Conservation (phyloP, 495 filamentous ascomycete species). For the Daldinia vernicosa region DNA sequence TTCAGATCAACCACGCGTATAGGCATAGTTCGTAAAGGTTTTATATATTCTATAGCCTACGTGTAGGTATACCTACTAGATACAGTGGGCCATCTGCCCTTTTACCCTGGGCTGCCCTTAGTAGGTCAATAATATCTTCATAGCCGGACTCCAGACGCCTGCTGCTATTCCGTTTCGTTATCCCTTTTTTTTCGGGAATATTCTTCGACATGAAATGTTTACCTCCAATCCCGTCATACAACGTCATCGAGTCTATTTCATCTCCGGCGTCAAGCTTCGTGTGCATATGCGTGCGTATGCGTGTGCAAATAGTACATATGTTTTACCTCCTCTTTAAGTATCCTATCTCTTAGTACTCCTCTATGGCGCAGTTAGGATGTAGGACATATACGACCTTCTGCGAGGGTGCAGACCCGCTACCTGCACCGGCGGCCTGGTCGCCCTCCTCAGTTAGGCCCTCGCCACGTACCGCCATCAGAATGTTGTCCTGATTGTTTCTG, state of each 20-base stretch:
- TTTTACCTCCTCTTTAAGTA: background rate
- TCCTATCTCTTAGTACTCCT: conserved; percentile 53
- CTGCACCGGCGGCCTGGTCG: conserved; percentile 59
- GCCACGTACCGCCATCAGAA: conserved; percentile 90
- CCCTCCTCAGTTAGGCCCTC: conserved; percentile 73
- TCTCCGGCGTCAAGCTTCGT: background rate
- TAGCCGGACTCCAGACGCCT: conserved; percentile 8
- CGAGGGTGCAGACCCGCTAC: conserved; percentile 51
- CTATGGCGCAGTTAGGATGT: conserved; percentile 92
- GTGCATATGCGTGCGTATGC: background rate
- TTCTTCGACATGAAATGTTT: background rate
- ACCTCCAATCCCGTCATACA: background rate
- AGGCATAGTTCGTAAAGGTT: background rate
- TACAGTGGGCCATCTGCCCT: background rate
- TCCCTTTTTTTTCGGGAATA: background rate
- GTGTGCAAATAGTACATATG: background rate
- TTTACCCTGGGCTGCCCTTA: background rate
- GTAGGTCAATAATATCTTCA: background rate
- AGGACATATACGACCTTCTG: conserved; percentile 82
- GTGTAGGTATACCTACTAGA: background rate
- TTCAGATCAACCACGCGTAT: too few species aligned
- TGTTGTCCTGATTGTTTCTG: conserved; percentile 72
- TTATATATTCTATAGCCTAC: background rate
- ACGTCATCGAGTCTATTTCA: background rate
- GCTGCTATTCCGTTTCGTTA: background rate